These are phyloP conservation scores for Stenogyne calaminthoides DNA, from an alignment of 305 asterid species.

Conservation along the genomic window DNA sequence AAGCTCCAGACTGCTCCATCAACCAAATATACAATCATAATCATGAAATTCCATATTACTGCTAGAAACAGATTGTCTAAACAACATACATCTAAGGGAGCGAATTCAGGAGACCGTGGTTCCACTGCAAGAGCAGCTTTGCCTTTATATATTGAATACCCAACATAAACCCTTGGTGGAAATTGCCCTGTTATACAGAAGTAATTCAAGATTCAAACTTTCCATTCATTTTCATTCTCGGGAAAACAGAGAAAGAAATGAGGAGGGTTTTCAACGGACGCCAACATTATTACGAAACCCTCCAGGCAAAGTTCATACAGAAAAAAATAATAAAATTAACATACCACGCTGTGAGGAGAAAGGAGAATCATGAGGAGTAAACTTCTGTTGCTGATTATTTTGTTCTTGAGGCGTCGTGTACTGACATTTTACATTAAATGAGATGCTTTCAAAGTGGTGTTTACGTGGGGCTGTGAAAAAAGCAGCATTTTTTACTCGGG, in stretches of 20 bases:
- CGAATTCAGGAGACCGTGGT: slow-evolving; percentile 84
- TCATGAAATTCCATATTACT: neutral
- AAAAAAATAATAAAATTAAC: neutral
- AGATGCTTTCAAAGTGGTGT: slow-evolving; percentile 22
- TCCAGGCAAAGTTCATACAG: slow-evolving; percentile 11
- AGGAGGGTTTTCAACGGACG: neutral
- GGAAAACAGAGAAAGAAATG: neutral
- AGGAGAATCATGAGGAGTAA: slow-evolving; percentile 44
- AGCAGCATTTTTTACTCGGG: slow-evolving; percentile 21
- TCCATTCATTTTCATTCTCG: neutral
- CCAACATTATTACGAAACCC: neutral
- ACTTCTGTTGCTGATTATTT: slow-evolving; percentile 48
- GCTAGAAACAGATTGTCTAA: slow-evolving; percentile 18
- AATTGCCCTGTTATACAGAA: slow-evolving; percentile 56
- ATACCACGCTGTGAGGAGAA: slow-evolving; percentile 53
- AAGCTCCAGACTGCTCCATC: slow-evolving; percentile 81
- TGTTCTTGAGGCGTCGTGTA: slow-evolving; percentile 61
- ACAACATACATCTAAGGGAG: slow-evolving; percentile 76
- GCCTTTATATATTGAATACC: slow-evolving; percentile 83
- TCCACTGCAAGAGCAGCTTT: slow-evolving; percentile 85
- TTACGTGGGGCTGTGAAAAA: slow-evolving; percentile 27
- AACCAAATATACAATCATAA: slow-evolving; percentile 19
- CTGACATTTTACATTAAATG: slow-evolving; percentile 52
- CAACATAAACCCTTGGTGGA: slow-evolving; percentile 74
- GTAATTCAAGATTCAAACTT: neutral